A percentile compares a stretch with the other conserved stretches of the same genome.
phyloP scores from a whole-genome alignment of 1,139 yeast genomes.

The Debaryomyces psychrophilus region DNA sequence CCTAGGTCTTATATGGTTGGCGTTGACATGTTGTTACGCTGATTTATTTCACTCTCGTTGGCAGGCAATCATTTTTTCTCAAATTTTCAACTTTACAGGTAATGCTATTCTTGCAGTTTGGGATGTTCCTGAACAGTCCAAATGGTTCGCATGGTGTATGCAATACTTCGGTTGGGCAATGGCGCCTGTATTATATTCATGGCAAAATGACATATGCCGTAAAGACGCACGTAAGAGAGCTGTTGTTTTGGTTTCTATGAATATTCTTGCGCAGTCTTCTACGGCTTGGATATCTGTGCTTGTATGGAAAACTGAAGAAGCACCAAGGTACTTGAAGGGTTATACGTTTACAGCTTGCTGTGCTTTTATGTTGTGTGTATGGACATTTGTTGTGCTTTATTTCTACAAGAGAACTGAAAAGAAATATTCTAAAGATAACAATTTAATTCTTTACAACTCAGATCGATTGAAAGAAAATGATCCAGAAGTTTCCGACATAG shows the following conservation, averaged over 20 bases:
- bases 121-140: slow-evolving; percentile 47
- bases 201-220: slow-evolving; percentile 51
- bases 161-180: slow-evolving; percentile 54
- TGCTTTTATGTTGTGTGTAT: slow-evolving; percentile 51
- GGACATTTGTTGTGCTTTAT: slow-evolving; percentile 59
- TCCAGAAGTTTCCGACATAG: background rate
- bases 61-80: slow-evolving; percentile 60
- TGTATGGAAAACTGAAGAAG: slow-evolving; percentile 52
- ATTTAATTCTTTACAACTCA: slow-evolving; percentile 53
- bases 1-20: slow-evolving; percentile 45
- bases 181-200: slow-evolving; percentile 52
- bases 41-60: slow-evolving; percentile 57
- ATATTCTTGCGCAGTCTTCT: slow-evolving; percentile 46
- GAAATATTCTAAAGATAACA: slow-evolving; percentile 52
- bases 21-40: slow-evolving; percentile 44
- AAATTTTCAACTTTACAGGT: slow-evolving; percentile 45
- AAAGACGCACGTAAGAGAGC: slow-evolving; percentile 48
- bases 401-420: slow-evolving; percentile 63
- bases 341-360: slow-evolving; percentile 53
- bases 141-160: slow-evolving; percentile 53
- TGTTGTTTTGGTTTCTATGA: slow-evolving; percentile 47
- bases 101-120: slow-evolving; percentile 49
- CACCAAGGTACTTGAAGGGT: slow-evolving; percentile 44
- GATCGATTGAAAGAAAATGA: background rate
- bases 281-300: slow-evolving; percentile 49